A percentile compares a stretch with the other conserved stretches of the same genome.
These are phyloP conservation scores for Chaetomium strumarium DNA, from an alignment of 2,329 filamentous ascomycete species.

Conservation along the genomic window DNA sequence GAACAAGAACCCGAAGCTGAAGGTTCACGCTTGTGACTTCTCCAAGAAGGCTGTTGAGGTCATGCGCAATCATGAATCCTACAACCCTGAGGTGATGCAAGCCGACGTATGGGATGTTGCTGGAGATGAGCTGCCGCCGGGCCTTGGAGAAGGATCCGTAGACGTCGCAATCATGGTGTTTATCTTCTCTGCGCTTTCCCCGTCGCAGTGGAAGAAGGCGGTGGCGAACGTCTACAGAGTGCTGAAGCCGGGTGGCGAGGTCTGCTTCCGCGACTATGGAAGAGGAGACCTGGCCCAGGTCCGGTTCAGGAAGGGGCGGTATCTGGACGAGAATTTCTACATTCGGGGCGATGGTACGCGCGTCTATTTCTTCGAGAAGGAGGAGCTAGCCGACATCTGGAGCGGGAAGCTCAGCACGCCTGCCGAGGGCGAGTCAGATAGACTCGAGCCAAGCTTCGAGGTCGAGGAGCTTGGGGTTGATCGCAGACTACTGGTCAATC, in stretches of 20 bases:
- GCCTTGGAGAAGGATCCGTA: constrained; percentile 69
- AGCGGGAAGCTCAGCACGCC: constrained; percentile 36
- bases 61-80: constrained; percentile 74
- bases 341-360: constrained; percentile 90
- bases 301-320: constrained; percentile 90
- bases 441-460: constrained; percentile 59
- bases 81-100: constrained; percentile 65
- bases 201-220: constrained; percentile 75
- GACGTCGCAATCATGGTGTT: constrained; percentile 95
- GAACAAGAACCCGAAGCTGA: constrained; percentile 77
- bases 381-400: constrained; percentile 80
- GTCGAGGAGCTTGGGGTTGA: constrained; percentile 77
- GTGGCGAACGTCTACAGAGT: constrained; percentile 75
- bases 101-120: constrained; percentile 95
- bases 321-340: constrained; percentile 95
- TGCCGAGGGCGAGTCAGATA: constrained; percentile 22
- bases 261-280: constrained; percentile 95
- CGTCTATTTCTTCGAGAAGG: constrained; percentile 93
- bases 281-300: constrained; percentile 94
- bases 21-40: constrained; percentile 92
- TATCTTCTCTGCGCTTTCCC: constrained; percentile 89
- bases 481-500: constrained; percentile 84
- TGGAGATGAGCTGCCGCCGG: constrained; percentile 66
- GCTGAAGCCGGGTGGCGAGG: constrained; percentile 85
- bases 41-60: constrained; percentile 92